Evolutionary conservation across 129 eudicot genomes (phyloP).

Genomic region (Flaveria trinervia): DNA sequence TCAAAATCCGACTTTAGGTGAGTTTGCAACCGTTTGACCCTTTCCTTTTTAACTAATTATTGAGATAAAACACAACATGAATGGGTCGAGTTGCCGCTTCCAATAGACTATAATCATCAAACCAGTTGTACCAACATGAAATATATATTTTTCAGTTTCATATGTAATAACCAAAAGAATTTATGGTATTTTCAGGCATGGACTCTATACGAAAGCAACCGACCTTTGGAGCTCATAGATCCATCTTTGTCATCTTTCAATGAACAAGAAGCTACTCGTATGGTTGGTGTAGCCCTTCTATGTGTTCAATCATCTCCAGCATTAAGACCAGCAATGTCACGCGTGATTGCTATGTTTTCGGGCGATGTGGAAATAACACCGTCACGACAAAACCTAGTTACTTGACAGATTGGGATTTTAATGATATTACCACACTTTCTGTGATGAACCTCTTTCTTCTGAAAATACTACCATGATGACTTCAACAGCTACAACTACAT

Average conservation of each 20-base stretch:
- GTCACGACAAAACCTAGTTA: constrained; percentile 65
- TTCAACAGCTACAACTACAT: constrained; percentile 19
- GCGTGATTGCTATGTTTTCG: constrained; percentile 63
- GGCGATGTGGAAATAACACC: constrained; percentile 56
- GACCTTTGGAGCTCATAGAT: constrained; percentile 58
- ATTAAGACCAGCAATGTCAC: constrained; percentile 70
- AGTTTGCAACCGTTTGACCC: neutral
- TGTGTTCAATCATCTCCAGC: constrained; percentile 74
- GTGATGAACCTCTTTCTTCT: constrained; percentile 28
- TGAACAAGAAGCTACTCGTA: constrained; percentile 50
- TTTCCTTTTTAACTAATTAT: neutral
- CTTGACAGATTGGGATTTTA: constrained; percentile 65
- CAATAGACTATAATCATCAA: neutral
- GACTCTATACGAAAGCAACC: constrained; percentile 52
- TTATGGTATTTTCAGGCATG: constrained; percentile 48
- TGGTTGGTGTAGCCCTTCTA: constrained; percentile 61
- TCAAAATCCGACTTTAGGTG: neutral
- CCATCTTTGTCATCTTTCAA: constrained; percentile 36
- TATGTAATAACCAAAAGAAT: constrained; percentile 5
- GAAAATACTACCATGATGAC: constrained; percentile 12
- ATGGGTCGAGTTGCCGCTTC: neutral
- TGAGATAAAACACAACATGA: constrained; percentile 1
- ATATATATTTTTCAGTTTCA: neutral
- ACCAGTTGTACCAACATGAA: neutral
- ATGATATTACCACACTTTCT: constrained; percentile 46